These are phyloP conservation scores for Eucalyptus guilfoylei DNA, from an alignment of 345 rosid species.

Conservation along the genomic window DNA sequence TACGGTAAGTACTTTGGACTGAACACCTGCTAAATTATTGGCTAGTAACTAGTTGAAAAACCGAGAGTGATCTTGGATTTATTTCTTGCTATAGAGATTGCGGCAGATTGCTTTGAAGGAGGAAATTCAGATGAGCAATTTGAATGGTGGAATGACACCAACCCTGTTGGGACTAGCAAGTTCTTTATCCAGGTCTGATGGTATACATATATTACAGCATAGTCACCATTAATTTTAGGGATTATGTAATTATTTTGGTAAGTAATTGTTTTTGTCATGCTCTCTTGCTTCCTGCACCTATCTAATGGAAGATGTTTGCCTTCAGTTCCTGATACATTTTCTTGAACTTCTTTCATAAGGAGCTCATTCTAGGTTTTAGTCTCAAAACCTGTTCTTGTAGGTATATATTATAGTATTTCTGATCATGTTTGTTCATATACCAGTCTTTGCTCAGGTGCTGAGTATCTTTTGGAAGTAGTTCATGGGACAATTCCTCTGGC, in stretches of 20 bases:
- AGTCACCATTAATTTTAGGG: background rate
- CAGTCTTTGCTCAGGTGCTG: slow-evolving; percentile 69
- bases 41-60: background rate
- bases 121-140: slow-evolving; percentile 46
- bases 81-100: slow-evolving; percentile 36
- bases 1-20: slow-evolving; percentile 24
- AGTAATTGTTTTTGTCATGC: background rate
- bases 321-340: background rate
- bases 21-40: background rate
- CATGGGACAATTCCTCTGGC: slow-evolving; percentile 53
- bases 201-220: background rate
- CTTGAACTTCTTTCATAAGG: background rate
- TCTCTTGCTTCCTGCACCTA: background rate
- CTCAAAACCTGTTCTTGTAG: background rate
- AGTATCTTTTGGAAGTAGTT: slow-evolving; percentile 58
- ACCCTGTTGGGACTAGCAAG: slow-evolving; percentile 78
- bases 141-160: slow-evolving; percentile 27
- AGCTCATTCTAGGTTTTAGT: background rate
- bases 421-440: slow-evolving; percentile 7
- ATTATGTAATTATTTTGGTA: background rate
- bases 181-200: slow-evolving; percentile 62
- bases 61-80: background rate
- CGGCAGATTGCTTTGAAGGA: slow-evolving; percentile 76
- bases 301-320: background rate
- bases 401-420: slow-evolving; percentile 5